phyloP scores from a whole-genome alignment of 768 basidiomycete species.

The Leccinum subgranulosum region DNA sequence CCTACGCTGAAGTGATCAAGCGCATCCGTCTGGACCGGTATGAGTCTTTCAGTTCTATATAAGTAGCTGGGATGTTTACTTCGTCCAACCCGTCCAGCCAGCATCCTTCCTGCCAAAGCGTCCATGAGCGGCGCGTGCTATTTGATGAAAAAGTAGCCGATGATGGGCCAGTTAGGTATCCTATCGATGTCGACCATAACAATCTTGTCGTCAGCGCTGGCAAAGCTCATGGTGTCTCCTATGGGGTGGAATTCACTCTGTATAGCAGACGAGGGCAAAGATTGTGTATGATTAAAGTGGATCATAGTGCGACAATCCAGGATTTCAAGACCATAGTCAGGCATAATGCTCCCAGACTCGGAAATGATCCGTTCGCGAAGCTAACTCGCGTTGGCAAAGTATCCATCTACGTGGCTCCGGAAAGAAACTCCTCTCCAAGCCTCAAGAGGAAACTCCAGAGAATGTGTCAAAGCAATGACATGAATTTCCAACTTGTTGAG shows the following conservation, averaged over 20 bases:
- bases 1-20: constrained; percentile 23
- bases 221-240: constrained; percentile 21
- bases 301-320: no score
- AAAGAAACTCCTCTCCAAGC: neutral
- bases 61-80: neutral
- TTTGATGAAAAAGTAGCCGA: constrained; percentile 19
- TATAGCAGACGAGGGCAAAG: constrained; percentile 6
- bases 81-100: constrained; percentile 14
- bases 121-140: constrained; percentile 16
- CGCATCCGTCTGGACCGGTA: constrained; percentile 11
- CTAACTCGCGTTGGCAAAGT: neutral
- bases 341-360: neutral
- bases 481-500: neutral
- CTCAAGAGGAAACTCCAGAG: neutral
- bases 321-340: constrained; percentile 11
- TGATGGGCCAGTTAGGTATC: constrained; percentile 3
- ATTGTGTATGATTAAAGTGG: neutral
- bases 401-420: neutral
- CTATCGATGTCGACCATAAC: neutral
- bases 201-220: constrained; percentile 23
- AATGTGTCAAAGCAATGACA: neutral
- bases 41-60: neutral
- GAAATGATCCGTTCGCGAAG: neutral
- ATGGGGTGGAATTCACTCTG: constrained; percentile 17
- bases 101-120: constrained; percentile 22